Evolutionary conservation across 176 grass and related monocot genomes (phyloP).

Genomic region (Carex cristatella): DNA sequence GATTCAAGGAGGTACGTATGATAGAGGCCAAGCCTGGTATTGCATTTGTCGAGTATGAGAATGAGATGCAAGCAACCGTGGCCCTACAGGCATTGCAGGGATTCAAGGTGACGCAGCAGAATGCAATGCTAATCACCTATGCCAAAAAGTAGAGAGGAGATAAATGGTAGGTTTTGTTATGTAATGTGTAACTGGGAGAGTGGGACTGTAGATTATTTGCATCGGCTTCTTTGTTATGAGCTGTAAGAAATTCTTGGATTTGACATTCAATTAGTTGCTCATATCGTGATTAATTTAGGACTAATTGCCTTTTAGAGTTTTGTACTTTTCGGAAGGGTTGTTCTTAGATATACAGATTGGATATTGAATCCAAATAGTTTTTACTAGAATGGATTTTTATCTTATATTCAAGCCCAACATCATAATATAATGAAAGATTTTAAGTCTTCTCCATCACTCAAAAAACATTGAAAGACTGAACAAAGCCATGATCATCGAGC

Average conservation of each 20-base stretch:
- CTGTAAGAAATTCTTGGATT: not conserved
- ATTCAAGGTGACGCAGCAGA: slow-evolving; percentile 75
- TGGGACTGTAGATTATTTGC: slow-evolving; percentile 9
- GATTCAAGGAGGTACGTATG: slow-evolving; percentile 96
- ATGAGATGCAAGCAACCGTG: slow-evolving; percentile 59
- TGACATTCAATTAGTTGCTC: not conserved
- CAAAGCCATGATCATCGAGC: not conserved
- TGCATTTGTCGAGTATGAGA: slow-evolving; percentile 87
- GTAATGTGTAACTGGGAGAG: not conserved
- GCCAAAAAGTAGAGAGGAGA: slow-evolving; percentile 59
- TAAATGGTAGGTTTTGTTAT: not conserved
- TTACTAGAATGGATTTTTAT: not conserved
- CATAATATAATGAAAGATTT: not conserved
- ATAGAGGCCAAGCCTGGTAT: slow-evolving; percentile 83
- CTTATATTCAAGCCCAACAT: not conserved
- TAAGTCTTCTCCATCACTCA: not conserved
- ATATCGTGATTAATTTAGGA: not conserved
- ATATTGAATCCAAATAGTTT: not conserved
- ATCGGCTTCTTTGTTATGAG: not conserved
- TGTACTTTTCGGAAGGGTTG: not conserved
- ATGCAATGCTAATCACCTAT: slow-evolving; percentile 75
- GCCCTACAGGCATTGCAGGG: slow-evolving; percentile 65
- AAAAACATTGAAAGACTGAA: not conserved
- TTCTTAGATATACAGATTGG: not conserved
- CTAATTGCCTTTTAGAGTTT: not conserved